These are phyloP conservation scores for Gossypium herbaceum DNA, from an alignment of 345 rosid genomes.

Conservation along the genomic window DNA sequence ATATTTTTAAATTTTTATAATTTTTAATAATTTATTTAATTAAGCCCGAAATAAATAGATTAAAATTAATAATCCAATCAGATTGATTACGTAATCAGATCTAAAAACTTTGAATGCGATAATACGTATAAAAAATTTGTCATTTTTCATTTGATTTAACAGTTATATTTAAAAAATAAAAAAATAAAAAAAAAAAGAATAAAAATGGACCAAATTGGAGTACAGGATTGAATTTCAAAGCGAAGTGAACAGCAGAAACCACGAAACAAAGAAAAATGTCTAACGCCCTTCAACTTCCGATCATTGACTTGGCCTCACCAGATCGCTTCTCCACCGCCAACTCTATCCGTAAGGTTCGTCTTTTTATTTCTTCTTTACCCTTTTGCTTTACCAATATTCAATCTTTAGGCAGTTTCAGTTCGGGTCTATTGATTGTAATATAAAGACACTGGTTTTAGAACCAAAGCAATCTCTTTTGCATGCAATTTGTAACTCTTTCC, in stretches of 20 bases:
- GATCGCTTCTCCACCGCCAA: constrained; percentile 37
- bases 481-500: neutral
- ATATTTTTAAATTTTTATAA: too few species aligned
- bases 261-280: constrained; percentile 12
- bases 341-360: constrained; percentile 49
- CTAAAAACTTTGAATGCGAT: too few species aligned
- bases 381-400: neutral
- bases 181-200: too few species aligned
- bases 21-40: too few species aligned
- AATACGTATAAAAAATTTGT: too few species aligned
- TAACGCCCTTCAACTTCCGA: constrained; percentile 38
- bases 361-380: neutral
- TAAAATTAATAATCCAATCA: too few species aligned
- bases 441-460: neutral
- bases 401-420: neutral
- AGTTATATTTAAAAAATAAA: too few species aligned
- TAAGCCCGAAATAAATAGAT: too few species aligned
- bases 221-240: too few species aligned
- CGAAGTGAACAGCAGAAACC: neutral
- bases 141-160: too few species aligned
- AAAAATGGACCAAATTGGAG: too few species aligned
- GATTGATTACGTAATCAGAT: too few species aligned
- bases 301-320: constrained; percentile 41
- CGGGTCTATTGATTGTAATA: neutral
- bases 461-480: neutral